A percentile compares a stretch with the other conserved stretches of the same genome.
Conservation (phyloP, 768 basidiomycete genomes). For the Pleurotus tuoliensis region DNA sequence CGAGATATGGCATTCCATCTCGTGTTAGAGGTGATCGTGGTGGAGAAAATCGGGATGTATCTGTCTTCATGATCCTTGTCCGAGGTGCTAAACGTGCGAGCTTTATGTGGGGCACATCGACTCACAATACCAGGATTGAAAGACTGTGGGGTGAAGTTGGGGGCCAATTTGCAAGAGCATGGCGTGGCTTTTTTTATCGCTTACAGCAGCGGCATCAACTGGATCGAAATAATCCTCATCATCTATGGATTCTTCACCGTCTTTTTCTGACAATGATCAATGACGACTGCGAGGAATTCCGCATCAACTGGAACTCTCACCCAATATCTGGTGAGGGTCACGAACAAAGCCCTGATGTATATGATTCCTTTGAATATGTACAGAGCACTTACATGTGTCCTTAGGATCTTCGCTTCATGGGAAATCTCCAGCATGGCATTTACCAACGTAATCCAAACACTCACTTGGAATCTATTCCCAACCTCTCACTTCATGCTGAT, state of each 20-base stretch:
- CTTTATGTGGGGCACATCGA: constrained; percentile 35
- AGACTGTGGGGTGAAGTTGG: constrained; percentile 41
- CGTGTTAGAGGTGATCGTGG: constrained; percentile 29
- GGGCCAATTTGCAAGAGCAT: constrained; percentile 30
- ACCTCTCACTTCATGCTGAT: no score
- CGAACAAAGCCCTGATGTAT: constrained; percentile 19
- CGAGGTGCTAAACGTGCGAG: constrained; percentile 24
- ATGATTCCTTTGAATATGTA: not conserved
- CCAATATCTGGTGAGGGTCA: constrained; percentile 24
- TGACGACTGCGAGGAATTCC: constrained; percentile 29
- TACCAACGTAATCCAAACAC: not conserved
- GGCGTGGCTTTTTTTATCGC: constrained; percentile 37
- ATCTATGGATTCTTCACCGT: constrained; percentile 41
- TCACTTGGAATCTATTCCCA: no score
- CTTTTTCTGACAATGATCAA: constrained; percentile 37
- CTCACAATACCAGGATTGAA: constrained; percentile 40
- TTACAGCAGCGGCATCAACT: constrained; percentile 33
- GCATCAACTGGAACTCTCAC: constrained; percentile 35
- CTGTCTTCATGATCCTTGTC: constrained; percentile 29
- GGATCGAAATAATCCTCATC: constrained; percentile 21
- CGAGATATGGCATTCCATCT: constrained; percentile 23
- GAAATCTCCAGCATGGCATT: constrained; percentile 1
- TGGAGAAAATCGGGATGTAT: constrained; percentile 29
- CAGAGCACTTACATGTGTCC: not conserved
- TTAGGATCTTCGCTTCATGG: constrained; percentile 9